Conservation (phyloP, 129 eudicot genomes). For the Flaveria brownii region DNA sequence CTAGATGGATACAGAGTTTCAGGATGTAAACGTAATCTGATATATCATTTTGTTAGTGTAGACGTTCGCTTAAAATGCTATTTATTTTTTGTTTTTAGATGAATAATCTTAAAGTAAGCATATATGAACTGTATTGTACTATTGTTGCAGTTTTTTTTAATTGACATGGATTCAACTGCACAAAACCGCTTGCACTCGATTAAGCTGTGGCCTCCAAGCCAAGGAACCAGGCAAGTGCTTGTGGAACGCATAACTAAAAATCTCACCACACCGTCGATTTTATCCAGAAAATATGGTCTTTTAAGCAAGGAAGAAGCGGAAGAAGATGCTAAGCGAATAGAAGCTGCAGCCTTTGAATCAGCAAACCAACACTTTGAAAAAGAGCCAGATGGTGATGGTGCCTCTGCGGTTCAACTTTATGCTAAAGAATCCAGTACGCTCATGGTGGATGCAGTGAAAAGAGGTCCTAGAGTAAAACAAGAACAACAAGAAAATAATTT, state of each 20-base stretch:
- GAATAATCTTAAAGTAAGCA: neutral
- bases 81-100: neutral
- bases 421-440: slow-evolving; percentile 71
- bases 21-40: neutral
- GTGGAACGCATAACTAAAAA: slow-evolving; percentile 63
- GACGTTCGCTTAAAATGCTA: neutral
- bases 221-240: slow-evolving; percentile 55
- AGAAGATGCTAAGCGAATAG: slow-evolving; percentile 62
- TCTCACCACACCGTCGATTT: slow-evolving; percentile 62
- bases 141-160: slow-evolving; percentile 27
- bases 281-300: slow-evolving; percentile 68
- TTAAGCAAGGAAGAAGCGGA: slow-evolving; percentile 68
- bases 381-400: slow-evolving; percentile 74
- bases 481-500: slow-evolving; percentile 31
- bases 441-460: slow-evolving; percentile 64
- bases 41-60: neutral
- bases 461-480: slow-evolving; percentile 49
- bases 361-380: slow-evolving; percentile 57
- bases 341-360: slow-evolving; percentile 51
- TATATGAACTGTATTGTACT: neutral
- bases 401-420: slow-evolving; percentile 61
- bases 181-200: slow-evolving; percentile 39
- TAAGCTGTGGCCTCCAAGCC: slow-evolving; percentile 76
- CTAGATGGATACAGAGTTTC: neutral
- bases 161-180: slow-evolving; percentile 46